A percentile compares a stretch with the other conserved stretches of the same genome.
phyloP scores from a whole-genome alignment of 352 stramenopile species.

The Pythium chondricola region DNA sequence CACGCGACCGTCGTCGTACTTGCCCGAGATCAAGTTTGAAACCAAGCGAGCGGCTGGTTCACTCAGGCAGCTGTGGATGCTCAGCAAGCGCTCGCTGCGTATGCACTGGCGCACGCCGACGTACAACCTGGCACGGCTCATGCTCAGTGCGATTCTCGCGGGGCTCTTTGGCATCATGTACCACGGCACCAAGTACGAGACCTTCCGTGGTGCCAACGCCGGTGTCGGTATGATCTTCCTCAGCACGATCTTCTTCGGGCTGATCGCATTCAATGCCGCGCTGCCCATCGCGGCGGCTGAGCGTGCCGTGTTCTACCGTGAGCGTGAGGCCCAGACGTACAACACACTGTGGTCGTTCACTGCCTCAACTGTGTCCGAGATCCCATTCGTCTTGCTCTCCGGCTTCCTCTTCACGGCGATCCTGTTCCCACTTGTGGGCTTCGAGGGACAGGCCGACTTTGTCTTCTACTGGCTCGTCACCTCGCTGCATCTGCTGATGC shows the following conservation, averaged over 20 bases:
- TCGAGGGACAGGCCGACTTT: conserved; percentile 32
- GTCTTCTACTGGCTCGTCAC: conserved; percentile 51
- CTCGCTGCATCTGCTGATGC: conserved; percentile 37
- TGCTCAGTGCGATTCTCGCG: conserved; percentile 54
- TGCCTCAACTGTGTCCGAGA: conserved; percentile 70
- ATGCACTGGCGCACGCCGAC: conserved; percentile 39
- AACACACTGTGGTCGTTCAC: conserved; percentile 43
- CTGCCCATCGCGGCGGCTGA: conserved; percentile 63
- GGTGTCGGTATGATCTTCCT: conserved; percentile 84
- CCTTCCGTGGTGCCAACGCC: conserved; percentile 31
- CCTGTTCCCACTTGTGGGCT: conserved; percentile 49
- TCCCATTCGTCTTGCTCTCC: conserved; percentile 51
- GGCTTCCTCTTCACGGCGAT: conserved; percentile 47
- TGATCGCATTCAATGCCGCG: conserved; percentile 58
- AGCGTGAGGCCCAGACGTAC: conserved; percentile 66
- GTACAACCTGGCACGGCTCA: conserved; percentile 73
- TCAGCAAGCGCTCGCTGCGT: conserved; percentile 29
- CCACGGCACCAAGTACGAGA: conserved; percentile 35
- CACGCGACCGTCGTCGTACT: conserved; percentile 22
- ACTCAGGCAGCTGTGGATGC: conserved; percentile 24
- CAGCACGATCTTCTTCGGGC: conserved; percentile 71
- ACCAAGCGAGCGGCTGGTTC: conserved; percentile 29
- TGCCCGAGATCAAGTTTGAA: conserved; percentile 36
- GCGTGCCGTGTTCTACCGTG: conserved; percentile 59
- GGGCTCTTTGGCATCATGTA: conserved; percentile 77